phyloP scores from a whole-genome alignment of 257 asterid genomes.

The Jacaranda copaia region DNA sequence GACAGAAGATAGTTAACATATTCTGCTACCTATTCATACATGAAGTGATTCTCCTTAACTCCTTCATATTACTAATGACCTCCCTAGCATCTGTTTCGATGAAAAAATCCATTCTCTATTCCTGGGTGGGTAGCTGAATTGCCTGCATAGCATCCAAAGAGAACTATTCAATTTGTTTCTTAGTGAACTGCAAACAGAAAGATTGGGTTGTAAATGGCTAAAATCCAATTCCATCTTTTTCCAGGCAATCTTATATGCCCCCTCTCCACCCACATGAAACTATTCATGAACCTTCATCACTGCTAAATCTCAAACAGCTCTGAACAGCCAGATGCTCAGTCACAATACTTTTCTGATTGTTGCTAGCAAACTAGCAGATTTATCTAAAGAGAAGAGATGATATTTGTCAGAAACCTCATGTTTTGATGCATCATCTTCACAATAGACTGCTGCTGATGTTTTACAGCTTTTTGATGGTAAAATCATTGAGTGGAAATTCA shows the following conservation, averaged over 20 bases:
- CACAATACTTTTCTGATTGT: not conserved
- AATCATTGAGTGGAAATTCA: constrained; percentile 6
- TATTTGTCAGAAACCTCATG: not conserved
- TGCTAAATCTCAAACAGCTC: not conserved
- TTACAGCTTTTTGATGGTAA: not conserved
- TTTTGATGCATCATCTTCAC: not conserved
- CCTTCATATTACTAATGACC: not conserved
- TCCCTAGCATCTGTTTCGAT: not conserved
- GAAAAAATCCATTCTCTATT: not conserved
- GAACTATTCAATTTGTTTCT: not conserved
- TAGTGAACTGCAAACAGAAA: not conserved
- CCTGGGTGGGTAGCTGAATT: not conserved
- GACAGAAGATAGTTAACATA: not conserved
- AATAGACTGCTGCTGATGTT: not conserved
- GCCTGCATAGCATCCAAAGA: not conserved
- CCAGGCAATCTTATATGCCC: not conserved
- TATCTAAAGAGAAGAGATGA: not conserved
- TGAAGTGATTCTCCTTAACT: not conserved
- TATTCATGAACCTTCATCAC: not conserved
- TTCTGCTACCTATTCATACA: not conserved
- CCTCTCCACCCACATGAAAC: not conserved
- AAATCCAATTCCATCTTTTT: not conserved
- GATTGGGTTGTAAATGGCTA: not conserved
- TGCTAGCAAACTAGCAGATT: not conserved
- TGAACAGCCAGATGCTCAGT: not conserved